phyloP scores from a whole-genome alignment of 2,329 filamentous ascomycete genomes.

The Verticillium tricorpus region DNA sequence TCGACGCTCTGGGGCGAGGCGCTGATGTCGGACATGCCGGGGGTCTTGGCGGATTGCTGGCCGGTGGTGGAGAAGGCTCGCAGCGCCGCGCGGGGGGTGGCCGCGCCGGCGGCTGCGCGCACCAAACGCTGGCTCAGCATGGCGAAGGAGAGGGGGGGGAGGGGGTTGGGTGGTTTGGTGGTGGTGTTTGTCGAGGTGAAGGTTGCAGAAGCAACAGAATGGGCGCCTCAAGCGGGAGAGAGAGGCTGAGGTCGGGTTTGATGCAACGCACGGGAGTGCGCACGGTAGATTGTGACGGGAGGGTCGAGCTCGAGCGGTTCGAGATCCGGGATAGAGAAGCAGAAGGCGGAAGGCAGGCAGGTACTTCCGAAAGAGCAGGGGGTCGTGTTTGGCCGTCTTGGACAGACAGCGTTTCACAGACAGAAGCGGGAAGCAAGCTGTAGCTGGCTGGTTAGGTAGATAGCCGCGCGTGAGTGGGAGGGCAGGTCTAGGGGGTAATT shows the following conservation, averaged over 20 bases:
- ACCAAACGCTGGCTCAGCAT: constrained; percentile 50
- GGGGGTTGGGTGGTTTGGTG: constrained; percentile 1
- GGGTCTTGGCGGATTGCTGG: constrained; percentile 43
- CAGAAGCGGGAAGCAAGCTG: constrained; percentile 5
- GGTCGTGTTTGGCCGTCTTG: not conserved
- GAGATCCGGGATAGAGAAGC: not conserved
- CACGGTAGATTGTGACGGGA: not conserved
- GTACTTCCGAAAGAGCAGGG: constrained; percentile 7
- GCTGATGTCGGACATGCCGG: constrained; percentile 83
- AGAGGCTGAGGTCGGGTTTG: not conserved
- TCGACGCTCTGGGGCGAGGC: constrained; percentile 59
- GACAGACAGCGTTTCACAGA: not conserved
- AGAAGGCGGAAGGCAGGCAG: constrained; percentile 7
- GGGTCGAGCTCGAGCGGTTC: not conserved
- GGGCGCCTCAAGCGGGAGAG: not conserved
- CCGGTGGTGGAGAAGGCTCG: constrained; percentile 54
- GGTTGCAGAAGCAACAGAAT: not conserved
- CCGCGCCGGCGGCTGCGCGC: constrained; percentile 34
- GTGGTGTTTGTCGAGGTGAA: constrained; percentile 2
- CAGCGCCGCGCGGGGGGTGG: constrained; percentile 41
- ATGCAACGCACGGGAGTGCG: not conserved
- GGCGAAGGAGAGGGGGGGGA: constrained; percentile 24
- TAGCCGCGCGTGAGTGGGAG: not conserved
- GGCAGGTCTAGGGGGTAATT: not conserved
- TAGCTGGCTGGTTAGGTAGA: constrained; percentile 3